Percentiles rank a stretch among this genome's conserved stretches.
These are phyloP conservation scores for Penicillium cataractarum DNA, from an alignment of 495 filamentous ascomycete genomes.

Conservation along the genomic window DNA sequence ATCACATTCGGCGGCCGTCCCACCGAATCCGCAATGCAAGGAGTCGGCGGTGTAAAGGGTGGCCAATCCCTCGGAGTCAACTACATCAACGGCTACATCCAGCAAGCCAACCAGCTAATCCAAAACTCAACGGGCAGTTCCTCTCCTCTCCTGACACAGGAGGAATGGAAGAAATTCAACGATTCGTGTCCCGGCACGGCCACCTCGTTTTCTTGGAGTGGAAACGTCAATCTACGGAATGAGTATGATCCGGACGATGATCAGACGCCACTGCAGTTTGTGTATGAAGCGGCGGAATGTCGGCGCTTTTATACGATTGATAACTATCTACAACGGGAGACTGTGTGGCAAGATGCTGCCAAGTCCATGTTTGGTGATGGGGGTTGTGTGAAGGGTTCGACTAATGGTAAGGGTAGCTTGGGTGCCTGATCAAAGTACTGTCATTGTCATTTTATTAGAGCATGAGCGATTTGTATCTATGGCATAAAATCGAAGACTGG, in stretches of 20 bases:
- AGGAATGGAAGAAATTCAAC: constrained; percentile 39
- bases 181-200: constrained; percentile 25
- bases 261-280: constrained; percentile 40
- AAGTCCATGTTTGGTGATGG: constrained; percentile 32
- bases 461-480: not conserved
- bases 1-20: constrained; percentile 66
- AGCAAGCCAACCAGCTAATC: constrained; percentile 25
- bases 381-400: constrained; percentile 34
- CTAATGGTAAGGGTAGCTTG: constrained; percentile 30
- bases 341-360: constrained; percentile 34
- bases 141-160: constrained; percentile 33
- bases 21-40: constrained; percentile 60
- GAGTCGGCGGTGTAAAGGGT: constrained; percentile 63
- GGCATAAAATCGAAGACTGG: not conserved
- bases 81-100: constrained; percentile 41
- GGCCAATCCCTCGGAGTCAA: constrained; percentile 32
- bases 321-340: constrained; percentile 30
- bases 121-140: constrained; percentile 23
- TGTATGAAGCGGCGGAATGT: constrained; percentile 44
- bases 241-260: constrained; percentile 36
- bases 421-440: constrained; percentile 10
- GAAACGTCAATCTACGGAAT: constrained; percentile 32
- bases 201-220: constrained; percentile 28
- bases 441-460: not conserved
- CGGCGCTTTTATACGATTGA: constrained; percentile 42